phyloP scores from a whole-genome alignment of 306 rosid species.

The Nissolia schottii region DNA sequence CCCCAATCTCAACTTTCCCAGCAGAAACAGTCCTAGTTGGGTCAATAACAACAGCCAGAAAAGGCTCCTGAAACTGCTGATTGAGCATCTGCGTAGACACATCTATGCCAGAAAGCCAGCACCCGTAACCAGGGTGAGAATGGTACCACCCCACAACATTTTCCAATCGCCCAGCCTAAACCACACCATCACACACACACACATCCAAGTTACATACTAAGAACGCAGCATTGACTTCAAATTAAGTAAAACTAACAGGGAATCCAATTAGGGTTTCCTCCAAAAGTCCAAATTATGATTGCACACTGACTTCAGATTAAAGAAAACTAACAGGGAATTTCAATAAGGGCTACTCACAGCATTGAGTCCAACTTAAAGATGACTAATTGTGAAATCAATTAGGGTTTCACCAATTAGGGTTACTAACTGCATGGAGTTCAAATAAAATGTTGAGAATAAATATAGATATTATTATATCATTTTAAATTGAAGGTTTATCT shows the following conservation, averaged over 20 bases:
- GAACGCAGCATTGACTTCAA: not conserved
- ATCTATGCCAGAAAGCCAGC: constrained; percentile 98
- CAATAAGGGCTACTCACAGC: not conserved
- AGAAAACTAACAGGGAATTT: too few relatives aligned
- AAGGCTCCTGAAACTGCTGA: constrained; percentile 92
- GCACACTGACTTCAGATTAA: too few relatives aligned
- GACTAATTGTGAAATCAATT: too few relatives aligned
- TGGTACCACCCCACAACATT: constrained; percentile 99
- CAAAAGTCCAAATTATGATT: too few relatives aligned
- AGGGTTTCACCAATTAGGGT: not conserved
- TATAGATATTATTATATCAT: too few relatives aligned
- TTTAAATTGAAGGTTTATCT: too few relatives aligned
- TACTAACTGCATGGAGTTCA: not conserved
- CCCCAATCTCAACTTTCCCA: constrained; percentile 98
- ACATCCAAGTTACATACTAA: not conserved
- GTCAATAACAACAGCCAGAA: constrained; percentile 91
- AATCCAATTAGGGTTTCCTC: not conserved
- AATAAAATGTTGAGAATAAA: too few relatives aligned
- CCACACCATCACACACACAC: not conserved
- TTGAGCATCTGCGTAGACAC: constrained; percentile 93
- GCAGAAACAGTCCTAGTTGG: constrained; percentile 93
- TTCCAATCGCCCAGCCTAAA: constrained; percentile 87
- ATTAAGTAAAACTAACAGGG: not conserved
- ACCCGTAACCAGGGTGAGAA: constrained; percentile 98
- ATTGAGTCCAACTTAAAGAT: not conserved